Evolutionary conservation across 2,329 filamentous ascomycete species (phyloP).

Genomic region (Trichoderma oligosporum): DNA sequence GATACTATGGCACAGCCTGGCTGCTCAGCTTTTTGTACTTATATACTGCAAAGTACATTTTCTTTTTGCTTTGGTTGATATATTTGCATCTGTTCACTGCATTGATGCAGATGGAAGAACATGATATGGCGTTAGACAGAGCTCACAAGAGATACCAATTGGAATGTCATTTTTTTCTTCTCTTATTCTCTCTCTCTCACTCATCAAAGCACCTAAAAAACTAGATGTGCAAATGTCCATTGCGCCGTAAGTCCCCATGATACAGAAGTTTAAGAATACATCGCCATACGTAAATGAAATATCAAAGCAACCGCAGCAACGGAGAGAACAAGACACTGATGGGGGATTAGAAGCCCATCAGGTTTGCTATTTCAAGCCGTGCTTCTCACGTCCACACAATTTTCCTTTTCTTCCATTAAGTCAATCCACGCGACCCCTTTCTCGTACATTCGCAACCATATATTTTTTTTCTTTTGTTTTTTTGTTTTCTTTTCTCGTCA

Average conservation of each 20-base stretch:
- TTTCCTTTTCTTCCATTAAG: not conserved
- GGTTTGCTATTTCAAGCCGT: not conserved
- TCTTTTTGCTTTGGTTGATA: constrained; percentile 13
- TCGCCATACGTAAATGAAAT: constrained; percentile 1
- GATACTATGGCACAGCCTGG: not conserved
- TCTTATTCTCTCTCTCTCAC: not conserved
- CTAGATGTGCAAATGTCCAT: constrained; percentile 24
- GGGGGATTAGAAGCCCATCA: not conserved
- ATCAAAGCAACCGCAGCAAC: not conserved
- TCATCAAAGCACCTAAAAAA: not conserved
- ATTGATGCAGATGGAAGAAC: constrained; percentile 21
- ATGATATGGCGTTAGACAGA: constrained; percentile 30
- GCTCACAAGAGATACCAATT: constrained; percentile 23
- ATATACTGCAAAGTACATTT: not conserved
- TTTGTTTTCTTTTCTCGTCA: not conserved
- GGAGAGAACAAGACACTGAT: not conserved
- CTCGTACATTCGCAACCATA: not conserved
- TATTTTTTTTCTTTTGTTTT: not conserved
- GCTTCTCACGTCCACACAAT: not conserved
- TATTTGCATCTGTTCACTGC: constrained; percentile 5
- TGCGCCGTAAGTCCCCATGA: constrained; percentile 30
- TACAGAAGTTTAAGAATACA: constrained; percentile 13
- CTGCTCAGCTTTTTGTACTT: not conserved
- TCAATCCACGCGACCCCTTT: not conserved
- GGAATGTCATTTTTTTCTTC: constrained; percentile 11